Conservation (phyloP, 352 stramenopile species). For the Globisporangium spiculum region DNA sequence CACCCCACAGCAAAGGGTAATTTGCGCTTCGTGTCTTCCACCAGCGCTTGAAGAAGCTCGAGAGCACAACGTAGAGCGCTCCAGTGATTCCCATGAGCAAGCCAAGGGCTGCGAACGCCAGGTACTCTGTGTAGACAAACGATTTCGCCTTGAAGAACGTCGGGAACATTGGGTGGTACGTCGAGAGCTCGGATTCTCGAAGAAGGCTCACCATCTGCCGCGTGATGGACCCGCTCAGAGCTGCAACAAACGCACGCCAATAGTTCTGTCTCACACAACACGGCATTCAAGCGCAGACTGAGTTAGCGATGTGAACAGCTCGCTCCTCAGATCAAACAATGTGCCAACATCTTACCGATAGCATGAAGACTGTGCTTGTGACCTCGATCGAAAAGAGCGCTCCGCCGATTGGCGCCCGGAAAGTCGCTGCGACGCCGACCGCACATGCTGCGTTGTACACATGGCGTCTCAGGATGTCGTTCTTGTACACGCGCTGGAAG, state of each 20-base stretch:
- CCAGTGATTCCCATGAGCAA: slow-evolving; percentile 47
- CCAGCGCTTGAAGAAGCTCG: slow-evolving; percentile 34
- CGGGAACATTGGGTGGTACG: slow-evolving; percentile 48
- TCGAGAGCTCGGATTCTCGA: slow-evolving; percentile 34
- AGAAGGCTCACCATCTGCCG: slow-evolving; percentile 40
- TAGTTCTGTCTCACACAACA: slow-evolving; percentile 38
- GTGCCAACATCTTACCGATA: slow-evolving; percentile 34
- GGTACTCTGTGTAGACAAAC: slow-evolving; percentile 47
- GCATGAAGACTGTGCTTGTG: slow-evolving; percentile 68
- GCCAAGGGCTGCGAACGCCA: slow-evolving; percentile 45
- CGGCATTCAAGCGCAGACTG: background rate
- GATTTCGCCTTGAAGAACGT: slow-evolving; percentile 41
- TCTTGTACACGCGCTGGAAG: slow-evolving; percentile 69
- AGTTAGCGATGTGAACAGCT: background rate
- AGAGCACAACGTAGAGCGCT: slow-evolving; percentile 42
- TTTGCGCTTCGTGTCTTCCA: slow-evolving; percentile 29
- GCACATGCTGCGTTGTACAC: slow-evolving; percentile 88
- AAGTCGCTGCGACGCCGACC: slow-evolving; percentile 85
- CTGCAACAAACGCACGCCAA: slow-evolving; percentile 59
- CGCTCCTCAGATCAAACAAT: background rate
- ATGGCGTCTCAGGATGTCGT: slow-evolving; percentile 67
- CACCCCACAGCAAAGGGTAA: slow-evolving; percentile 25
- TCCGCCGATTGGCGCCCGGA: slow-evolving; percentile 86
- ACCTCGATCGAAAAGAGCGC: slow-evolving; percentile 92
- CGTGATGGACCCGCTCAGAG: slow-evolving; percentile 50